phyloP scores from a whole-genome alignment of 768 basidiomycete species.

The Nidula microcarpa region DNA sequence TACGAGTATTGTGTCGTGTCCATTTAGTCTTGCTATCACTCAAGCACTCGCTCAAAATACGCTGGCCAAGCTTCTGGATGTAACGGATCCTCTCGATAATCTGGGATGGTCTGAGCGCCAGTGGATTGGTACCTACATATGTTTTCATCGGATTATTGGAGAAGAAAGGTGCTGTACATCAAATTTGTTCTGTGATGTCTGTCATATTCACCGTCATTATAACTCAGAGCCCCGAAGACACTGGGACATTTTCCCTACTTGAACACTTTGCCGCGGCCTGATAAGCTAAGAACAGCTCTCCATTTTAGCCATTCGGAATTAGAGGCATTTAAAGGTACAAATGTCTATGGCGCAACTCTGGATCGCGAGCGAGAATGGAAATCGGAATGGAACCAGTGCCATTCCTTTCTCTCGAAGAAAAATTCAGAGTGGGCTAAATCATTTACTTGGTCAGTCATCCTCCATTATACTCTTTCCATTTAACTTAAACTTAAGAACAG shows the following conservation, averaged over 20 bases:
- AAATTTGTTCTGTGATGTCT: not conserved
- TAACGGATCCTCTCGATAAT: constrained; percentile 12
- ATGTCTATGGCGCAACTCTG: constrained; percentile 72
- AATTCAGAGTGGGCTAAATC: constrained; percentile 38
- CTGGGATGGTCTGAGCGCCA: constrained; percentile 57
- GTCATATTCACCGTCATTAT: constrained; percentile 3
- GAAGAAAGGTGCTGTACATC: constrained; percentile 29
- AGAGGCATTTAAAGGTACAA: constrained; percentile 69
- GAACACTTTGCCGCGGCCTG: constrained; percentile 54
- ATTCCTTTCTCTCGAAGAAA: constrained; percentile 25
- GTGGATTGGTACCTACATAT: constrained; percentile 64
- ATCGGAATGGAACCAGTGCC: constrained; percentile 60
- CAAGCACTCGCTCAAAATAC: constrained; percentile 41
- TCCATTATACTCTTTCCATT: constrained; percentile 1
- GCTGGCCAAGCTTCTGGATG: constrained; percentile 34
- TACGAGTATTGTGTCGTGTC: constrained; percentile 59
- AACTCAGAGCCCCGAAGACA: constrained; percentile 11
- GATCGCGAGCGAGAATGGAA: constrained; percentile 65
- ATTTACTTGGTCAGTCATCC: constrained; percentile 62
- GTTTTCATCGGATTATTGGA: constrained; percentile 55
- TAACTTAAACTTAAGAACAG: constrained; percentile 30
- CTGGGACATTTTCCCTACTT: constrained; percentile 61
- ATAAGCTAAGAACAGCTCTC: constrained; percentile 65
- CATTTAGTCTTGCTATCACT: constrained; percentile 64
- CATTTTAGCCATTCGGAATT: constrained; percentile 67